These are phyloP conservation scores for Metschnikowia orientalis DNA, from an alignment of 805 yeast species.

Conservation along the genomic window DNA sequence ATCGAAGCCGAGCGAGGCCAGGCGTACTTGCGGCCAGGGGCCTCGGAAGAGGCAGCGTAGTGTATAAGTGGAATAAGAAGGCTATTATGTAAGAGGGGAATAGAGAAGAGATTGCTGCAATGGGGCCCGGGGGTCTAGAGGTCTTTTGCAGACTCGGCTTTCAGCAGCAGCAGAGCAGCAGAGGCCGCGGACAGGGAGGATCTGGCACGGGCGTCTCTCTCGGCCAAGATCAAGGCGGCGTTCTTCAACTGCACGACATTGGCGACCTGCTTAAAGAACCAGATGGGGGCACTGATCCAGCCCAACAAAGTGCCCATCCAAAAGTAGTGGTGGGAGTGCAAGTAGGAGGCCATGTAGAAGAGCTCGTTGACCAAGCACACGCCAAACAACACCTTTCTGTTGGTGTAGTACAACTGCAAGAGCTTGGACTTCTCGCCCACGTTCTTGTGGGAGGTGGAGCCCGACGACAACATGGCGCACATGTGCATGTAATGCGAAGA, in stretches of 20 bases:
- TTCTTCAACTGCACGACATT: constrained; percentile 83
- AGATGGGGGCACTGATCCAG: constrained; percentile 70
- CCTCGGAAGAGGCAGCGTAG: too few relatives aligned
- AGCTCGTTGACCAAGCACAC: constrained; percentile 93
- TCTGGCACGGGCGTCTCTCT: constrained; percentile 60
- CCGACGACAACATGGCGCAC: constrained; percentile 86
- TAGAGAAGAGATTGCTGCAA: too few relatives aligned
- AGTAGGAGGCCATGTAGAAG: constrained; percentile 84
- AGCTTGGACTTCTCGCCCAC: constrained; percentile 70
- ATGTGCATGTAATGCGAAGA: constrained; percentile 98
- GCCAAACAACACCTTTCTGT: constrained; percentile 73
- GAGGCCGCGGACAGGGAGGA: too few relatives aligned
- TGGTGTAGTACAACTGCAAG: constrained; percentile 80
- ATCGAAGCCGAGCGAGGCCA: constrained; percentile 10
- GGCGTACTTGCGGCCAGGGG: constrained; percentile 10
- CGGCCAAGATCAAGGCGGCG: constrained; percentile 80
- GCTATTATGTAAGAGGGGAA: too few relatives aligned
- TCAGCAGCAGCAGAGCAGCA: too few relatives aligned
- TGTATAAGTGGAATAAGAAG: too few relatives aligned
- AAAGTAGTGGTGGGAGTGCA: constrained; percentile 60
- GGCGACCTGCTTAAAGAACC: constrained; percentile 85
- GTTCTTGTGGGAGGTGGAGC: constrained; percentile 78
- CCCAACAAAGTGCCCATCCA: constrained; percentile 60
- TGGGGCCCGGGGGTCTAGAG: too few relatives aligned
- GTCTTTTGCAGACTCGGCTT: too few relatives aligned